phyloP scores from a whole-genome alignment of 768 basidiomycete species.

The Asterophora lycoperdoides region DNA sequence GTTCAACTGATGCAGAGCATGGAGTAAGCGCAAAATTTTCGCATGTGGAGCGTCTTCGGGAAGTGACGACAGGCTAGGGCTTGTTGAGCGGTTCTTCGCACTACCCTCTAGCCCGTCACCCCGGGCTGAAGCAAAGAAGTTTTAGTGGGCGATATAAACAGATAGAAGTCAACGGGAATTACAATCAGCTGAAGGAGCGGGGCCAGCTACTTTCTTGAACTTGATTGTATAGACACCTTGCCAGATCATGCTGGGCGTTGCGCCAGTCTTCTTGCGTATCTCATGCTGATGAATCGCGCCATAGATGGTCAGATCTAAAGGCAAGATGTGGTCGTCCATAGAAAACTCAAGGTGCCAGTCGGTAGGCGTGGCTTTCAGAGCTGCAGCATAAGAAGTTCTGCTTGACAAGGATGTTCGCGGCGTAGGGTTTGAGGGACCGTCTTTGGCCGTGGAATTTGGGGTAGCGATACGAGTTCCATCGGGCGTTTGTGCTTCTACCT shows the following conservation, averaged over 20 bases:
- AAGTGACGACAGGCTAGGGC: constrained; percentile 69
- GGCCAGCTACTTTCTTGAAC: constrained; percentile 89
- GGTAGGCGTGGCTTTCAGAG: constrained; percentile 85
- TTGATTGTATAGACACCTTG: constrained; percentile 88
- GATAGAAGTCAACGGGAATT: constrained; percentile 9
- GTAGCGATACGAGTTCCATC: constrained; percentile 94
- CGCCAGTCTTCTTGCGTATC: constrained; percentile 65
- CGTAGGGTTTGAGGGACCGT: constrained; percentile 29
- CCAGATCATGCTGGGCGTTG: constrained; percentile 74
- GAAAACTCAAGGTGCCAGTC: constrained; percentile 98
- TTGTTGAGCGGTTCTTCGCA: constrained; percentile 56
- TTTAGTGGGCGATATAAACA: background rate
- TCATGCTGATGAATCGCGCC: constrained; percentile 95
- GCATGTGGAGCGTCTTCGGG: constrained; percentile 82
- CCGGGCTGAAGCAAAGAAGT: constrained; percentile 25
- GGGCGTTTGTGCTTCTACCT: constrained; percentile 93
- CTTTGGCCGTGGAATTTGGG: constrained; percentile 54
- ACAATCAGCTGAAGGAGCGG: constrained; percentile 63
- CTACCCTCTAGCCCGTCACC: constrained; percentile 39
- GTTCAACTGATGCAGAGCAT: constrained; percentile 83
- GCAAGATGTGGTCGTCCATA: constrained; percentile 83
- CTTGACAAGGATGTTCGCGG: constrained; percentile 27
- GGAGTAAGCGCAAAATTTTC: constrained; percentile 86
- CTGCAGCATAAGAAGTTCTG: constrained; percentile 85
- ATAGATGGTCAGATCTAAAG: constrained; percentile 89